These are phyloP conservation scores for Iberis pinnata DNA, from an alignment of 345 rosid genomes.

Conservation along the genomic window DNA sequence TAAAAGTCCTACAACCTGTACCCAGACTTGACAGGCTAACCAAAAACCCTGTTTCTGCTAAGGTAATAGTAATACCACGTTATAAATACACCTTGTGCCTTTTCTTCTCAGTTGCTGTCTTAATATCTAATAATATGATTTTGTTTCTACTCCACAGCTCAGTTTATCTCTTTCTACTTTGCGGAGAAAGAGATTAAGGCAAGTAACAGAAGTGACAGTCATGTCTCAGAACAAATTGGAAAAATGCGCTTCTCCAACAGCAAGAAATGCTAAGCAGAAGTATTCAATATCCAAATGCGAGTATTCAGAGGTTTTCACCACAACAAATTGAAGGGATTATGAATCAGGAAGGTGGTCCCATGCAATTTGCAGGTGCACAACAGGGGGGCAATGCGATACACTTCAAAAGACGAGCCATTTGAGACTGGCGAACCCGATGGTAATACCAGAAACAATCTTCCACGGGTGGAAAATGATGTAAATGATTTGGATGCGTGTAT, in stretches of 20 bases:
- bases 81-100: conserved; percentile 4
- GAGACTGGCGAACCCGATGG: conserved; percentile 62
- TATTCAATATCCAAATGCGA: conserved; percentile 48
- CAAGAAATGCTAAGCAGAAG: conserved; percentile 54
- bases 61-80: conserved; percentile 48
- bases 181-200: conserved; percentile 68
- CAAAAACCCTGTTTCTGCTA: conserved; percentile 38
- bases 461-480: conserved; percentile 44
- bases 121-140: conserved; percentile 14
- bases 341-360: conserved; percentile 57
- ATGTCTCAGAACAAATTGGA: conserved; percentile 59
- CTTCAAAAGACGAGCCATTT: conserved; percentile 67
- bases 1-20: conserved; percentile 85
- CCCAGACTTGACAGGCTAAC: conserved; percentile 85
- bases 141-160: conserved; percentile 48
- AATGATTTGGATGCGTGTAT: conserved; percentile 54
- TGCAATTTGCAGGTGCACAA: conserved; percentile 46
- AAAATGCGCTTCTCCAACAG: conserved; percentile 52
- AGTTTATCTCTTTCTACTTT: conserved; percentile 49
- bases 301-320: conserved; percentile 57
- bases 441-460: conserved; percentile 45
- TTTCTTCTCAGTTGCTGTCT: conserved; percentile 23
- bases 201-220: conserved; percentile 55
- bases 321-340: conserved; percentile 60
- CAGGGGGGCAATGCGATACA: conserved; percentile 51